Evolutionary conservation across 805 yeast genomes (phyloP).

Genomic region (Saccharomycopsis fermentans): DNA sequence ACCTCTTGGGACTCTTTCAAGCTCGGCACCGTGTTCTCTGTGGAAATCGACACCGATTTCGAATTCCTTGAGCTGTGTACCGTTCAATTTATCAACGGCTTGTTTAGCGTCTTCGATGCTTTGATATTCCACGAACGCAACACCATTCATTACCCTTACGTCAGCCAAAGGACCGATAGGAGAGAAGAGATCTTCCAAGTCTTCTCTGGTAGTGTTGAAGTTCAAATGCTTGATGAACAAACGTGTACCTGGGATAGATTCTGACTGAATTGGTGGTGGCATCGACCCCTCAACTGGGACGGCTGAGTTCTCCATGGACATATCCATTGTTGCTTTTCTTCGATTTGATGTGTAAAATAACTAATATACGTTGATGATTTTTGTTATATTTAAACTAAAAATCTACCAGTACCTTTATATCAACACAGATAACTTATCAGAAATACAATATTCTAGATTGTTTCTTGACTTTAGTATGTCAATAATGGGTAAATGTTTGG

Average conservation of each 20-base stretch:
- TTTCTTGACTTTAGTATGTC: neutral
- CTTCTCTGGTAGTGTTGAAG: conserved; percentile 28
- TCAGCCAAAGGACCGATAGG: conserved; percentile 59
- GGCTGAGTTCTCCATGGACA: neutral
- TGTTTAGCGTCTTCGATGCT: conserved; percentile 56
- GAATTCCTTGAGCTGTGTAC: conserved; percentile 52
- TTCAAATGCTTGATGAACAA: conserved; percentile 15
- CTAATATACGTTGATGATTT: neutral
- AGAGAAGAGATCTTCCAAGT: conserved; percentile 58
- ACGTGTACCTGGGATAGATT: conserved; percentile 8
- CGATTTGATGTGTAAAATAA: neutral
- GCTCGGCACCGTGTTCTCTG: conserved; percentile 19
- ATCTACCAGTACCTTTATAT: neutral
- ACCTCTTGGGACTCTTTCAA: conserved; percentile 39
- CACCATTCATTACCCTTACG: conserved; percentile 67
- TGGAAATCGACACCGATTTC: conserved; percentile 34
- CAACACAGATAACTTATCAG: neutral
- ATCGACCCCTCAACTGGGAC: neutral
- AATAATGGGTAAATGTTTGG: too few species aligned
- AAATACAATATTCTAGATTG: neutral
- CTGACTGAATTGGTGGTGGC: neutral
- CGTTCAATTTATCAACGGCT: conserved; percentile 72
- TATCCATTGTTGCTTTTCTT: neutral
- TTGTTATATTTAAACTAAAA: neutral
- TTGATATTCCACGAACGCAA: conserved; percentile 82